Base-by-base conservation (phyloP, 108 stramenopile genomes). In the Skeletonema menzelii region DNA sequence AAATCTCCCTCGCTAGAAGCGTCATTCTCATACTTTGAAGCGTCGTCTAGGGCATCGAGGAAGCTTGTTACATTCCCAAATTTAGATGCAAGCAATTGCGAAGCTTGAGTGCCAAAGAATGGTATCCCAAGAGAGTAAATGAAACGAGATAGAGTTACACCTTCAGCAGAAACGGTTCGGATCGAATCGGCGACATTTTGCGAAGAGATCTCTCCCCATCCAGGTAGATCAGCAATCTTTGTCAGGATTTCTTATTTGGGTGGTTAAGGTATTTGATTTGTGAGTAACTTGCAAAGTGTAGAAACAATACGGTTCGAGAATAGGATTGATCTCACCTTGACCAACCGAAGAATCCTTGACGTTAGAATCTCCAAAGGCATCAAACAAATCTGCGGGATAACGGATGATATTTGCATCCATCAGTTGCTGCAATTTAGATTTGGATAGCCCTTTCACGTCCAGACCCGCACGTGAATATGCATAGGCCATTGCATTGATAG, bases 181-280 rank as follows among this genome's bases (percentile, higher is more conserved):
- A 76, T 68, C 8, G 79, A 67, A 4, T 64, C 57, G 4, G 77
- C 81, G 15, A 95, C 70, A 59, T 92, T 93, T 65, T 70, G 44
- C 56, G 78, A 81, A 7, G 90, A 92, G 56, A 88, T 84, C 26
- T 61, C n/a, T 20, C 94, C 94, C 94, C 94, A 95, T 37, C 90
- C 88, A 20, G 80, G 87, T 32, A 95, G 57, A 4, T 70, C 77
- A 32, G 76, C 65, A 27, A 92, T 70, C 47, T 44, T 76, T 28
- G 79, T 72, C 58, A 70, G 65, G 68, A 85, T 69, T 37, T 70
- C 69, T 70, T 38, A 35, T 42, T 37, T 37, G 35, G 11, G 11
- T 37, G 11, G 35, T 11, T 2, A 12, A 37, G 30, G 30, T 37
- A 37, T 37, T 37, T 0, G 5, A 8, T 35, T 35, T 8, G 12